A percentile compares a stretch with the other conserved stretches of the same genome.
Evolutionary conservation across 192 early-diverging fungal genomes (phyloP).

Genomic region (Backusella parvicylindrica): DNA sequence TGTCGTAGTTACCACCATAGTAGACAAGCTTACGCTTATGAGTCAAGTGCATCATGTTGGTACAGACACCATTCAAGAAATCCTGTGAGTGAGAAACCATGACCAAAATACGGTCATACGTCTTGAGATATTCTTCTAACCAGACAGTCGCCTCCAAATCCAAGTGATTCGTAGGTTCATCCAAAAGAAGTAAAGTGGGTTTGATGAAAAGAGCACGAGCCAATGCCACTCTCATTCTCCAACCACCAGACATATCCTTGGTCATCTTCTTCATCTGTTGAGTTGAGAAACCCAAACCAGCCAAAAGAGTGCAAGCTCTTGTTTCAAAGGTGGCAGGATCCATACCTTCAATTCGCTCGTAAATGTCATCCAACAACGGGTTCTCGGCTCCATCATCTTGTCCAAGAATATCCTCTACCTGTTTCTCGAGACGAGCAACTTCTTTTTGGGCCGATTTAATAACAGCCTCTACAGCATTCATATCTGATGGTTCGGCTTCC

Average conservation of each 20-base stretch:
- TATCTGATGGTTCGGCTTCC: constrained; percentile 93
- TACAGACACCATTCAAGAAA: constrained; percentile 72
- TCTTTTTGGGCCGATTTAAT: constrained; percentile 87
- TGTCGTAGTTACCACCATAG: constrained; percentile 98
- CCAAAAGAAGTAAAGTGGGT: constrained; percentile 51
- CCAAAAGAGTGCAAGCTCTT: constrained; percentile 84
- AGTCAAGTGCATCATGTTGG: constrained; percentile 92
- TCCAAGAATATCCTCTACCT: constrained; percentile 87
- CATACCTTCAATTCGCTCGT: constrained; percentile 93
- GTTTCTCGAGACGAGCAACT: constrained; percentile 85
- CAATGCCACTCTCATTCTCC: constrained; percentile 98
- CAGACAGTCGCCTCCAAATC: constrained; percentile 77
- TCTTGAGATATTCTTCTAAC: constrained; percentile 69
- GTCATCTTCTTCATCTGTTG: constrained; percentile 89
- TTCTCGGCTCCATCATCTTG: constrained; percentile 81
- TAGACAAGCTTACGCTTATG: constrained; percentile 88
- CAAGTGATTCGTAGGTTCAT: constrained; percentile 60
- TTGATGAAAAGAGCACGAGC: constrained; percentile 91
- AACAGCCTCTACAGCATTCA: constrained; percentile 89
- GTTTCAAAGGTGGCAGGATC: constrained; percentile 93
- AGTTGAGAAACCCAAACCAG: constrained; percentile 92
- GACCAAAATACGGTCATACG: constrained; percentile 72
- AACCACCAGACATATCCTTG: constrained; percentile 98
- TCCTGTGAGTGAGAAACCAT: constrained; percentile 81
- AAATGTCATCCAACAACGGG: constrained; percentile 87